These are phyloP conservation scores for Kodamaea sagamina DNA, from an alignment of 805 yeast genomes.

Conservation along the genomic window DNA sequence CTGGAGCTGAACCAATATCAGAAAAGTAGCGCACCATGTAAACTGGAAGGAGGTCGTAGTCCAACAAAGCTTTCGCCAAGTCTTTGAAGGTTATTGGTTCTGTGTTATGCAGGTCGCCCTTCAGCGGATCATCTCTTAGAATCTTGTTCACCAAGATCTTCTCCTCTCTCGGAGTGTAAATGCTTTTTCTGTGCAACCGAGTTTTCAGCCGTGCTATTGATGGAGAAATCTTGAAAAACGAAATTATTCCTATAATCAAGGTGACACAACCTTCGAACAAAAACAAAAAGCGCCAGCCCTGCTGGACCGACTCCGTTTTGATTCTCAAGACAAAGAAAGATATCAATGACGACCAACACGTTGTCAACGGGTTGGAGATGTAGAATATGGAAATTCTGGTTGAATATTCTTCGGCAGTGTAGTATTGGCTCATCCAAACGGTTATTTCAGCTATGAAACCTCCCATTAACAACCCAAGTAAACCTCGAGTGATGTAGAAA, in stretches of 20 bases:
- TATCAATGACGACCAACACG: constrained; percentile 46
- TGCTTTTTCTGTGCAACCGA: constrained; percentile 20
- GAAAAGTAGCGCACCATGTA: constrained; percentile 23
- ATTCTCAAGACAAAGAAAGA: constrained; percentile 55
- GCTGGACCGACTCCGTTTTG: constrained; percentile 16
- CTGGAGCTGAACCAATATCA: constrained; percentile 14
- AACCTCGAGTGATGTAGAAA: constrained; percentile 30
- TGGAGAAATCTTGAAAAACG: constrained; percentile 43
- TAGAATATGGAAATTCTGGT: constrained; percentile 32
- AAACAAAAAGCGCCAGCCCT: constrained; percentile 29
- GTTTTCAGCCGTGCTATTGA: constrained; percentile 40
- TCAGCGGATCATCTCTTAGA: constrained; percentile 61
- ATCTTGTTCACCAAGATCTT: constrained; percentile 59
- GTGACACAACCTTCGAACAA: constrained; percentile 21
- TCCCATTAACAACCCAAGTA: constrained; percentile 36
- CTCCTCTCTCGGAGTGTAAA: constrained; percentile 49
- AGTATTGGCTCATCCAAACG: constrained; percentile 39
- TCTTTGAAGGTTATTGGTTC: constrained; percentile 47
- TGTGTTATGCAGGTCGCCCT: constrained; percentile 65
- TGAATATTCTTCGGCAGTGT: constrained; percentile 33
- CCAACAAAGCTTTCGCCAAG: constrained; percentile 43
- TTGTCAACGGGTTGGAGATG: constrained; percentile 52
- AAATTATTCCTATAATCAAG: constrained; percentile 49
- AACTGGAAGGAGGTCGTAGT: constrained; percentile 24
- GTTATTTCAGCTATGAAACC: constrained; percentile 36